A percentile compares a stretch with the other conserved stretches of the same genome.
Evolutionary conservation across 306 rosid species (phyloP).

Genomic region (Ormosia emarginata): DNA sequence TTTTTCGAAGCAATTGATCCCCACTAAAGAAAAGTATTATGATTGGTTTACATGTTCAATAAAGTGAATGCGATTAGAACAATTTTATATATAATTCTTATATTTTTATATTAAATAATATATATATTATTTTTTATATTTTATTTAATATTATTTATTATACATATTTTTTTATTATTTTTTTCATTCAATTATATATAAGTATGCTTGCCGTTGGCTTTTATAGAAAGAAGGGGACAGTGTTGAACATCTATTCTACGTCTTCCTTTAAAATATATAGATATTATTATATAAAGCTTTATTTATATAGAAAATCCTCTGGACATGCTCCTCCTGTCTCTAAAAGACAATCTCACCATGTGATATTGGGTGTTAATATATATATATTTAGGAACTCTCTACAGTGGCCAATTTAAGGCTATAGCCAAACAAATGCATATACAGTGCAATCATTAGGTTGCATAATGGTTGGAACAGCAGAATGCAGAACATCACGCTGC

Average conservation of each 20-base stretch:
- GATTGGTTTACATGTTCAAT: slow-evolving; percentile 15
- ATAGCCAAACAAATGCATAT: neutral
- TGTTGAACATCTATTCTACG: neutral
- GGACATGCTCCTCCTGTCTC: slow-evolving; percentile 7
- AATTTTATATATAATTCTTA: neutral
- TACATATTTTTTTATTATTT: too few relatives aligned
- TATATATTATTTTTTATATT: too few relatives aligned
- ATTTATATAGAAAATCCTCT: slow-evolving; percentile 1
- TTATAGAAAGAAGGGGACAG: neutral
- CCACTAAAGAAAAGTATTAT: neutral
- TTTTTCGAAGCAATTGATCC: neutral
- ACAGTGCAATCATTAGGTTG: neutral
- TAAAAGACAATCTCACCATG: slow-evolving; percentile 6
- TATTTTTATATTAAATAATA: too few relatives aligned
- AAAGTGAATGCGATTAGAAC: slow-evolving; percentile 5
- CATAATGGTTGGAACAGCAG: neutral
- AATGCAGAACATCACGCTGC: neutral
- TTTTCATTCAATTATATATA: too few relatives aligned
- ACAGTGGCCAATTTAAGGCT: neutral
- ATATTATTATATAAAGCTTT: neutral
- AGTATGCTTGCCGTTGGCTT: neutral
- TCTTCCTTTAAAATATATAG: neutral
- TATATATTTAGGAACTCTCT: neutral
- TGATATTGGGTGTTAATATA: neutral
- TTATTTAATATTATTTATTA: too few relatives aligned